phyloP scores from a whole-genome alignment of 2,329 filamentous ascomycete species.

The Trichoderma asperellum region DNA sequence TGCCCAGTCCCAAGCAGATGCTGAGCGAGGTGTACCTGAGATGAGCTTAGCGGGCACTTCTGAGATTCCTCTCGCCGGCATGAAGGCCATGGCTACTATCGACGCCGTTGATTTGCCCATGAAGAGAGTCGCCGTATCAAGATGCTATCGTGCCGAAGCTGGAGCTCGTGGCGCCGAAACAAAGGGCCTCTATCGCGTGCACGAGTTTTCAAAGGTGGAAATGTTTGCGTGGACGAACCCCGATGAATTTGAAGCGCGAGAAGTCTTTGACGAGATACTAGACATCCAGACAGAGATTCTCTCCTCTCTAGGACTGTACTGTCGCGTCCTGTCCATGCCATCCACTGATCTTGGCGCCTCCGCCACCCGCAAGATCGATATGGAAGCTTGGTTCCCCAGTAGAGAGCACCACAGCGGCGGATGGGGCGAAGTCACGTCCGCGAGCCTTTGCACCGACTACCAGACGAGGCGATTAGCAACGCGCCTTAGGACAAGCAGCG shows the following conservation, averaged over 20 bases:
- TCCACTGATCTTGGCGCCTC: constrained; percentile 85
- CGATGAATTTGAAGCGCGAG: constrained; percentile 51
- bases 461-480: constrained; percentile 84
- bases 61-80: constrained; percentile 91
- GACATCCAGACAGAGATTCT: constrained; percentile 86
- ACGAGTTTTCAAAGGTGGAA: constrained; percentile 98
- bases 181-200: constrained; percentile 93
- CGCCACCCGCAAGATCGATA: constrained; percentile 84
- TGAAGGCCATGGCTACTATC: constrained; percentile 77
- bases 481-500: constrained; percentile 60
- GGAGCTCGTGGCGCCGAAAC: constrained; percentile 87
- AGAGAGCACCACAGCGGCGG: constrained; percentile 53
- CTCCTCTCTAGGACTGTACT: constrained; percentile 74
- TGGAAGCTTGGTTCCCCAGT: constrained; percentile 92
- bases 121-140: constrained; percentile 79
- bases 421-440: constrained; percentile 92
- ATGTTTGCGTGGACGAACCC: constrained; percentile 90
- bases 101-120: constrained; percentile 69
- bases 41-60: constrained; percentile 84
- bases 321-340: constrained; percentile 92
- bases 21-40: constrained; percentile 64
- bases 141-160: constrained; percentile 96
- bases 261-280: constrained; percentile 82
- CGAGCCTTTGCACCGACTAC: constrained; percentile 93
- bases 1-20: constrained; percentile 66